Conservation (phyloP, 345 rosid genomes). For the Corchorus olitorius region DNA sequence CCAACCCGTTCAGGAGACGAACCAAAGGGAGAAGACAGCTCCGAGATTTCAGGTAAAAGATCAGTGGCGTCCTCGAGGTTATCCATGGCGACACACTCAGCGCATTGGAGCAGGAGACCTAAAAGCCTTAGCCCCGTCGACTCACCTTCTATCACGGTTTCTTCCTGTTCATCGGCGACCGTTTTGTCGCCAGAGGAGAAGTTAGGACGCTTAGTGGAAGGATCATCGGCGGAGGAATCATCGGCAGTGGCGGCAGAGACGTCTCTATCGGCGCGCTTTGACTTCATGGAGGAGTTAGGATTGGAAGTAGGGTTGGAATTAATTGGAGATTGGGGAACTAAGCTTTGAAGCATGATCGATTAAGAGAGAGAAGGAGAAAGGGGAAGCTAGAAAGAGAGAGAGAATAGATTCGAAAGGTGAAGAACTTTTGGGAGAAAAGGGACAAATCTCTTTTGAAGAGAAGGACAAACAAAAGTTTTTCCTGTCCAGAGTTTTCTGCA, state of each 20-base stretch:
- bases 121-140: constrained; percentile 64
- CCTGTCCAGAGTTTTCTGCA: constrained; percentile 18
- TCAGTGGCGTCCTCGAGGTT: constrained; percentile 70
- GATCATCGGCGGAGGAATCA: constrained; percentile 41
- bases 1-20: constrained; percentile 90
- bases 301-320: constrained; percentile 25
- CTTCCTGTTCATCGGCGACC: constrained; percentile 18
- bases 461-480: constrained; percentile 30
- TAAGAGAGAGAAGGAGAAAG: constrained; percentile 6
- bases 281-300: constrained; percentile 50
- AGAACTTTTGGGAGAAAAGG: constrained; percentile 36
- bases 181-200: constrained; percentile 29
- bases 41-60: constrained; percentile 73
- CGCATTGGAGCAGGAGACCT: constrained; percentile 86
- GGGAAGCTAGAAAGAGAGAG: neutral
- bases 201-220: constrained; percentile 53
- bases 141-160: constrained; percentile 37
- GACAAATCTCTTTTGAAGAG: constrained; percentile 39
- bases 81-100: constrained; percentile 82
- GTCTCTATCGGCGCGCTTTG: constrained; percentile 55
- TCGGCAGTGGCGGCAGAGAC: constrained; percentile 21
- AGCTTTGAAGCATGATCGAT: constrained; percentile 64
- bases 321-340: constrained; percentile 49
- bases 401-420: constrained; percentile 41
- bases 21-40: constrained; percentile 82